phyloP scores from a whole-genome alignment of 352 stramenopile species.

The Phytophthora uliginosa region DNA sequence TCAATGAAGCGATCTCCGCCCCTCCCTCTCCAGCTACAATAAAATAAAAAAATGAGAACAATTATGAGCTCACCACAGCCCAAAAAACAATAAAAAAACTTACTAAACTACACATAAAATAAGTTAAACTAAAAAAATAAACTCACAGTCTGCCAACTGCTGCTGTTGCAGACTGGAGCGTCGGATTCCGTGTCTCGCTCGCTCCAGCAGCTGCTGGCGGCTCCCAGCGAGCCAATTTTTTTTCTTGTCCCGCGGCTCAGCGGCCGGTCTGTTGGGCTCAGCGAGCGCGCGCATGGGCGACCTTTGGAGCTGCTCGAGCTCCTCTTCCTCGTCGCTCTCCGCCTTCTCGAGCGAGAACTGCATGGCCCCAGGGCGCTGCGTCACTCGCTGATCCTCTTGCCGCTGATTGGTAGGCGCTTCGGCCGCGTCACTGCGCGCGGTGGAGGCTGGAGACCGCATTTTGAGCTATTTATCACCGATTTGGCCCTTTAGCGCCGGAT shows the following conservation, averaged over 20 bases:
- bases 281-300: not conserved
- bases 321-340: slow-evolving; percentile 24
- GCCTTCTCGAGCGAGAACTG: slow-evolving; percentile 12
- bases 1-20: not conserved
- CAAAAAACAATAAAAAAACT: not conserved
- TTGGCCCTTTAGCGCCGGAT: slow-evolving; percentile 1
- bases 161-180: slow-evolving; percentile 28
- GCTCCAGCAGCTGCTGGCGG: slow-evolving; percentile 23
- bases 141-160: slow-evolving; percentile 24
- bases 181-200: slow-evolving; percentile 22
- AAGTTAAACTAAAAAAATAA: not conserved
- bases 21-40: not conserved
- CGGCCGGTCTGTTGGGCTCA: slow-evolving; percentile 1
- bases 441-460: slow-evolving; percentile 26
- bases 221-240: slow-evolving; percentile 4
- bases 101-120: not conserved
- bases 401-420: slow-evolving; percentile 21
- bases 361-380: not conserved
- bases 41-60: not conserved
- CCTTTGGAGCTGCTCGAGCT: slow-evolving; percentile 7
- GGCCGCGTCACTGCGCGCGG: not conserved
- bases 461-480: not conserved
- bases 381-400: slow-evolving; percentile 10
- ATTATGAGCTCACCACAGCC: slow-evolving; percentile 7
- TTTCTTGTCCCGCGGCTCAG: slow-evolving; percentile 11